Percentiles rank a stretch among this genome's conserved stretches.
These are phyloP conservation scores for Pisolithus thermaeus DNA, from an alignment of 1,284 basidiomycete genomes.

Conservation along the genomic window DNA sequence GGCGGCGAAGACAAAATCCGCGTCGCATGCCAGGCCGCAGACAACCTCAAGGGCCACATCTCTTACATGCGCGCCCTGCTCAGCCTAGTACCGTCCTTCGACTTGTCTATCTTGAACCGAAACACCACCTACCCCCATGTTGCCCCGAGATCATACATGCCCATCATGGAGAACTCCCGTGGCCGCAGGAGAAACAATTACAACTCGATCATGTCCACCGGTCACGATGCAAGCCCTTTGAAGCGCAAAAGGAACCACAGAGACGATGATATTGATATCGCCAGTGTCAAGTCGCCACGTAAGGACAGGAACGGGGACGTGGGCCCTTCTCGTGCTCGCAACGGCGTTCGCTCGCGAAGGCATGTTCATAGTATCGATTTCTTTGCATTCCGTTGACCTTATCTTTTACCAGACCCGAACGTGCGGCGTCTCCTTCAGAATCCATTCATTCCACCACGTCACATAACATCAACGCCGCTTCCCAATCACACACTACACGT, in stretches of 20 bases:
- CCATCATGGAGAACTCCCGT: constrained; percentile 55
- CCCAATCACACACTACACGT: constrained; percentile 23
- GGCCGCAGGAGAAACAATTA: constrained; percentile 42
- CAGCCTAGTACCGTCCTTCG: constrained; percentile 64
- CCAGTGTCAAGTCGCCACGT: constrained; percentile 34
- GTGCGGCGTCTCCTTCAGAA: constrained; percentile 63
- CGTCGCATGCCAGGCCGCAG: constrained; percentile 91
- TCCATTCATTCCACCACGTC: constrained; percentile 65
- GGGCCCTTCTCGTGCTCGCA: constrained; percentile 38
- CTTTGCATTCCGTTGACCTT: constrained; percentile 8
- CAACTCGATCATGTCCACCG: constrained; percentile 43
- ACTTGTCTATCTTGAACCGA: constrained; percentile 50
- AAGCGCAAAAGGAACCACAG: constrained; percentile 54
- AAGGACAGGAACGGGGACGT: constrained; percentile 40
- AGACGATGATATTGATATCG: constrained; percentile 56
- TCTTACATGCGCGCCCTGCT: constrained; percentile 63
- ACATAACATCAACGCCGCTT: constrained; percentile 34
- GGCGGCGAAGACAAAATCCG: constrained; percentile 99
- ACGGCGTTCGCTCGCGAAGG: constrained; percentile 54
- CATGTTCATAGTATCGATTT: constrained; percentile 29
- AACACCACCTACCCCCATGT: constrained; percentile 72
- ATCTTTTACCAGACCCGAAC: constrained; percentile 45
- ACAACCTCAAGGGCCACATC: constrained; percentile 75
- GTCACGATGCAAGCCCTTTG: constrained; percentile 44
- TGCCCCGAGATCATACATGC: constrained; percentile 59